phyloP scores from a whole-genome alignment of 2,329 filamentous ascomycete genomes.

The Talaromyces sp. region DNA sequence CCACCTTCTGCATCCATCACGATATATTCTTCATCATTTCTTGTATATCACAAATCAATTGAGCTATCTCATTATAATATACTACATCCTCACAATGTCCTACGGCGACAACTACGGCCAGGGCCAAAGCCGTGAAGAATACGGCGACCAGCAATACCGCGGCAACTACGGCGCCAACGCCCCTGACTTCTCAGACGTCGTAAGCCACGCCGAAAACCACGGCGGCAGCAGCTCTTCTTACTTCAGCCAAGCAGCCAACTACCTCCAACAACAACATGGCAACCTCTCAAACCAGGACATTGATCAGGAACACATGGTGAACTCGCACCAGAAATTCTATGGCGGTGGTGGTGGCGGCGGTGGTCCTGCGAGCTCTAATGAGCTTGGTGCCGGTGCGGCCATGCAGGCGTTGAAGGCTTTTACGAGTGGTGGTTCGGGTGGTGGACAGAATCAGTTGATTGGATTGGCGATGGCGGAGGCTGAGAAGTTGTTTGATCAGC shows the following conservation, averaged over 20 bases:
- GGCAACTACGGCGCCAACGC: slow-evolving; percentile 18
- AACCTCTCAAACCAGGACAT: slow-evolving; percentile 50
- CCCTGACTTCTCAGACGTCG: slow-evolving; percentile 23
- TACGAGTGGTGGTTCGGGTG: slow-evolving; percentile 45
- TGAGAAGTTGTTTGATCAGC: slow-evolving; percentile 69
- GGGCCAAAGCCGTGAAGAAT: slow-evolving; percentile 19
- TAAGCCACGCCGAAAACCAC: slow-evolving; percentile 54
- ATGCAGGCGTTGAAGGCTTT: slow-evolving; percentile 74
- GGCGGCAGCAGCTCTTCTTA: slow-evolving; percentile 48
- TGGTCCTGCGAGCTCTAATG: slow-evolving; percentile 44
- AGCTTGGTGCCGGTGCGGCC: slow-evolving; percentile 46
- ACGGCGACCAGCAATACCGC: slow-evolving; percentile 18
- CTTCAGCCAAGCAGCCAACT: slow-evolving; percentile 58
- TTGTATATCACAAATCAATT: not conserved
- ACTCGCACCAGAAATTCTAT: slow-evolving; percentile 75
- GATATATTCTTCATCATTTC: not conserved
- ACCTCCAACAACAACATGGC: slow-evolving; percentile 54
- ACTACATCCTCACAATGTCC: slow-evolving; percentile 16
- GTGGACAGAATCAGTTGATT: slow-evolving; percentile 73
- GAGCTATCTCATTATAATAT: not conserved
- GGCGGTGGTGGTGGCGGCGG: slow-evolving; percentile 50
- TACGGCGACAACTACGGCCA: slow-evolving; percentile 17
- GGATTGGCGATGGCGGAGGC: slow-evolving; percentile 86
- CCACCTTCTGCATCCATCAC: not conserved
- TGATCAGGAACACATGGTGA: slow-evolving; percentile 66